phyloP scores from a whole-genome alignment of 768 basidiomycete genomes.

The Leccinum uliginosum region DNA sequence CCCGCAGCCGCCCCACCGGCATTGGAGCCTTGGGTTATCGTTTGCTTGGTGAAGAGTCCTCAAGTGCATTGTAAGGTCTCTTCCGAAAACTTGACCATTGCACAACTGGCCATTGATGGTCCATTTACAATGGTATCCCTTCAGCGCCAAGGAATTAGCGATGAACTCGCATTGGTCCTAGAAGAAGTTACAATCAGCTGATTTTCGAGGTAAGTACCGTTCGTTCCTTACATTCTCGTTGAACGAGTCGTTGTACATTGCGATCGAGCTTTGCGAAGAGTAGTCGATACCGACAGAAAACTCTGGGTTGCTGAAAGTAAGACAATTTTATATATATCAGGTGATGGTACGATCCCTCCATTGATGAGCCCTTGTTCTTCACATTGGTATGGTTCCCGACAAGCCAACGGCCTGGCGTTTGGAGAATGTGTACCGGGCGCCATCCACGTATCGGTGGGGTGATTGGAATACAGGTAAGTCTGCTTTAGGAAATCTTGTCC shows the following conservation, averaged over 20 bases:
- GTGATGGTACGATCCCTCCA: neutral
- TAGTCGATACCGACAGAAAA: neutral
- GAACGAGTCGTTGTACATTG: slow-evolving; percentile 13
- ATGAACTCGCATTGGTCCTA: slow-evolving; percentile 14
- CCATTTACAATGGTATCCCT: slow-evolving; percentile 12
- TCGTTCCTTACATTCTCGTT: slow-evolving; percentile 12
- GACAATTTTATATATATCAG: slow-evolving; percentile 10
- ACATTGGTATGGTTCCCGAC: slow-evolving; percentile 16
- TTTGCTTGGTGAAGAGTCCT: slow-evolving; percentile 8
- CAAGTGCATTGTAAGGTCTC: slow-evolving; percentile 16
- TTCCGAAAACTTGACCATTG: slow-evolving; percentile 6
- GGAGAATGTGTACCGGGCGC: slow-evolving; percentile 1
- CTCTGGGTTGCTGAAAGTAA: neutral
- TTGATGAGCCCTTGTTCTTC: neutral
- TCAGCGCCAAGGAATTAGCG: neutral
- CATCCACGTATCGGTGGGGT: neutral
- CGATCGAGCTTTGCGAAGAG: neutral
- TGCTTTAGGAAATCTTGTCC: neutral
- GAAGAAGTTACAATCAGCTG: neutral
- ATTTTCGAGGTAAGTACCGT: neutral
- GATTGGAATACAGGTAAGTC: neutral
- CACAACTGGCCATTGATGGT: slow-evolving; percentile 7
- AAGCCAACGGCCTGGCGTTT: slow-evolving; percentile 13
- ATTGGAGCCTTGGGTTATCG: slow-evolving; percentile 1
- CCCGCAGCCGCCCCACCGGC: slow-evolving; percentile 17